A percentile compares a stretch with the other conserved stretches of the same genome.
Evolutionary conservation across 257 asterid genomes (phyloP).

Genomic region (Salvia splendens): DNA sequence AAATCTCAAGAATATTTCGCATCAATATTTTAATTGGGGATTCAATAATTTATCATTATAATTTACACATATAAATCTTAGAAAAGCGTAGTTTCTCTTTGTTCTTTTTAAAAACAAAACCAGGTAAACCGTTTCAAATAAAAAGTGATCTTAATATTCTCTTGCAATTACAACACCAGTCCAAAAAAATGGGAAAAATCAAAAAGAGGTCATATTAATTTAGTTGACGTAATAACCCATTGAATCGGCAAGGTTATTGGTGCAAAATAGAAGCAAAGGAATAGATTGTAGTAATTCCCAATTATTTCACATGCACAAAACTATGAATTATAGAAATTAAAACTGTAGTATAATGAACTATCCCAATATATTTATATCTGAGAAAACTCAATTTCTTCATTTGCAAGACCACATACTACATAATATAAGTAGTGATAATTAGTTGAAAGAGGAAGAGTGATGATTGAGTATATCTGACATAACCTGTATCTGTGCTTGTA

Average conservation of each 20-base stretch:
- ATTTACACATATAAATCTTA: background rate
- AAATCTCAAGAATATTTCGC: too few species aligned
- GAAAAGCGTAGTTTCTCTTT: too few species aligned
- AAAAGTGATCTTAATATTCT: background rate
- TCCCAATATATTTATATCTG: background rate
- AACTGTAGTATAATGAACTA: conserved; percentile 5
- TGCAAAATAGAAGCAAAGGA: background rate
- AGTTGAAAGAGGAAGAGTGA: conserved; percentile 5
- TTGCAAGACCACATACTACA: conserved; percentile 8
- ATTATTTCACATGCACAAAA: conserved; percentile 4
- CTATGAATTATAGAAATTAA: background rate
- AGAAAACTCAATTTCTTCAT: conserved; percentile 13
- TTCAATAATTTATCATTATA: background rate
- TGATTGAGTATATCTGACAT: conserved; percentile 60
- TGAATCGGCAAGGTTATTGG: too few species aligned
- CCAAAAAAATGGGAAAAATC: background rate
- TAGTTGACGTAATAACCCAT: background rate
- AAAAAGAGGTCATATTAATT: background rate
- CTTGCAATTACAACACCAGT: background rate
- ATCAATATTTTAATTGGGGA: too few species aligned
- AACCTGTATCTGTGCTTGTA: conserved; percentile 69
- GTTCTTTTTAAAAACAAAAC: too few species aligned
- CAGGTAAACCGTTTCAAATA: too few species aligned
- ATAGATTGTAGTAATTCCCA: background rate
- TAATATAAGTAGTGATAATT: background rate